Evolutionary conservation across 192 early-diverging fungal species (phyloP).

Genomic region (Entomortierella beljakovae): DNA sequence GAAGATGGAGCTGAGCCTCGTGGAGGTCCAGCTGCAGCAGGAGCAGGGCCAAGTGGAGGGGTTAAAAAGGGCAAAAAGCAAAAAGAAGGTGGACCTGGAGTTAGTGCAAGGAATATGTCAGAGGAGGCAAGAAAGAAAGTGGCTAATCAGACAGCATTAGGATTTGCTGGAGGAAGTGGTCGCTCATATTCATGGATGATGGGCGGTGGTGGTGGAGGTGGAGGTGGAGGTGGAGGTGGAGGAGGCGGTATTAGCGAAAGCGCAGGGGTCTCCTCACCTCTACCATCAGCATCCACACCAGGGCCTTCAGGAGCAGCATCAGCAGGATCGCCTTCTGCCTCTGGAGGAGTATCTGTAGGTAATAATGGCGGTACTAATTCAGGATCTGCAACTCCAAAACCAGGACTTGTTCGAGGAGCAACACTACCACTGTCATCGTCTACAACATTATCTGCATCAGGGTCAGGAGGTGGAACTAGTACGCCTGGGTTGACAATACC

Average conservation of each 20-base stretch:
- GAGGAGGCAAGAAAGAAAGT: slow-evolving; percentile 49
- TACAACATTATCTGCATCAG: neutral
- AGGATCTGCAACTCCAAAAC: slow-evolving; percentile 11
- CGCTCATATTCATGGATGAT: slow-evolving; percentile 50
- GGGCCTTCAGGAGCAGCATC: slow-evolving; percentile 7
- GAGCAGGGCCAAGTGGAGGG: slow-evolving; percentile 4
- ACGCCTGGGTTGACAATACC: neutral
- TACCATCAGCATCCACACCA: slow-evolving; percentile 17
- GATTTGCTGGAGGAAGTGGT: slow-evolving; percentile 45
- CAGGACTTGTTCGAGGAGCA: slow-evolving; percentile 13
- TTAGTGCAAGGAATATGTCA: slow-evolving; percentile 58
- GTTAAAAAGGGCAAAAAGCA: slow-evolving; percentile 34
- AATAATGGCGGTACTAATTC: neutral
- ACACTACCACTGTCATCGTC: slow-evolving; percentile 14
- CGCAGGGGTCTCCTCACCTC: slow-evolving; percentile 24
- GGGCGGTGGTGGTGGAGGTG: slow-evolving; percentile 34
- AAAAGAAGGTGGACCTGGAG: slow-evolving; percentile 54
- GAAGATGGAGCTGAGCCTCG: slow-evolving; percentile 45
- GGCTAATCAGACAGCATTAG: slow-evolving; percentile 48
- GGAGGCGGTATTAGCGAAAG: slow-evolving; percentile 2
- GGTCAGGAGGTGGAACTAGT: neutral
- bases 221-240: slow-evolving; percentile 18
- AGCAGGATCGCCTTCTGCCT: slow-evolving; percentile 31
- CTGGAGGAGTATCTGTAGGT: slow-evolving; percentile 11
- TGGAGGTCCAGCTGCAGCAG: slow-evolving; percentile 13